Evolutionary conservation across 306 rosid species (phyloP).

Genomic region (Fragaria iinumae): DNA sequence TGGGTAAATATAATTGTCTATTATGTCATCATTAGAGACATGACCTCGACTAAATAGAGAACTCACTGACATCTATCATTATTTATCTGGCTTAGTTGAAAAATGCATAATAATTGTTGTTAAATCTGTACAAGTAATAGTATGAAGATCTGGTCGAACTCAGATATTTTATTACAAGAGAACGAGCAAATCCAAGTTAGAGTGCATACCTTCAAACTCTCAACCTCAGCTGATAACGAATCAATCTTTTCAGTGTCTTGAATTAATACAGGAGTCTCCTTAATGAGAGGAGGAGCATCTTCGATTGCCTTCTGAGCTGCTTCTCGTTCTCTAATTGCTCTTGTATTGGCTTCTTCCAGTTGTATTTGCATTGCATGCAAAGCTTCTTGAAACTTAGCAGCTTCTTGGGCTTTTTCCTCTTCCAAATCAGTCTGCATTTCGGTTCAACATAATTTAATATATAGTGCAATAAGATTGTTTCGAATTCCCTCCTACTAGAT

Average conservation of each 20-base stretch:
- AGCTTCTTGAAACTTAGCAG: slow-evolving; percentile 68
- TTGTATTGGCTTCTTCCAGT: slow-evolving; percentile 89
- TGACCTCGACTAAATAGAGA: not conserved
- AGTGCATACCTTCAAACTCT: slow-evolving; percentile 70
- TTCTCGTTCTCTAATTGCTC: slow-evolving; percentile 79
- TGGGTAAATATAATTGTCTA: not conserved
- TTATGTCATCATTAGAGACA: not conserved
- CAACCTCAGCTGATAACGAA: slow-evolving; percentile 73
- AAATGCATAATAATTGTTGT: not conserved
- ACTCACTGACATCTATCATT: not conserved
- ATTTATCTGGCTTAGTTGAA: not conserved
- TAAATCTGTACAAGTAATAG: not conserved
- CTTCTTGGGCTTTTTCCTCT: slow-evolving; percentile 91
- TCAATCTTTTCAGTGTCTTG: slow-evolving; percentile 91
- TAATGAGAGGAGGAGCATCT: slow-evolving; percentile 97
- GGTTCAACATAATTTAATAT: slow-evolving; percentile 22
- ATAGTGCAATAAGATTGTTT: slow-evolving; percentile 15
- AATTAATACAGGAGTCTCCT: slow-evolving; percentile 92
- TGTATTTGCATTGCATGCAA: slow-evolving; percentile 81
- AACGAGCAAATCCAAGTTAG: not conserved
- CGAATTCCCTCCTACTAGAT: slow-evolving; percentile 13
- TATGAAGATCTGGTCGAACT: slow-evolving; percentile 4
- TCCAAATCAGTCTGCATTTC: slow-evolving; percentile 84
- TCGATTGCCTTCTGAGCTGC: slow-evolving; percentile 78
- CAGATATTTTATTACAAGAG: slow-evolving; percentile 5